A percentile compares a stretch with the other conserved stretches of the same genome.
phyloP scores from a whole-genome alignment of 2,329 filamentous ascomycete genomes.

The Colletotrichum sp. region DNA sequence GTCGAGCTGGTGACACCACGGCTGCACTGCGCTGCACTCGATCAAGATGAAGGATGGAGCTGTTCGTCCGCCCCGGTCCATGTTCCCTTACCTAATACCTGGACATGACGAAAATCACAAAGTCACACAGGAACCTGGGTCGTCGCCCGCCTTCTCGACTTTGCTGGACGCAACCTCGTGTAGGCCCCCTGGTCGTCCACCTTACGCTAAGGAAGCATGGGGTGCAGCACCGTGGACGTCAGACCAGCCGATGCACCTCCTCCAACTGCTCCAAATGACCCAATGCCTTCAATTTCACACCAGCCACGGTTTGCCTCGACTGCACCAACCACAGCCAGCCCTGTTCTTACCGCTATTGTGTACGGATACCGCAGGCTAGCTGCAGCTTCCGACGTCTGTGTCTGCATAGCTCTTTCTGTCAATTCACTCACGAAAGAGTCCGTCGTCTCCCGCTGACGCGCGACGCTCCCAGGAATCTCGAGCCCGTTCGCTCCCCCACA shows the following conservation, averaged over 20 bases:
- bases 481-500: background rate
- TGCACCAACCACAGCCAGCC: background rate
- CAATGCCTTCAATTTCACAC: background rate
- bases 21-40: background rate
- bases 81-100: background rate
- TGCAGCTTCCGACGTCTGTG: background rate
- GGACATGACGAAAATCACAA: conserved; percentile 6
- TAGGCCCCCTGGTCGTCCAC: background rate
- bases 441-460: background rate
- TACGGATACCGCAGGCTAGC: background rate
- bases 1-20: background rate
- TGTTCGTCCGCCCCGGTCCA: background rate
- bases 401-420: background rate
- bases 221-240: conserved; percentile 5
- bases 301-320: background rate
- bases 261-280: background rate
- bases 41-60: conserved; percentile 13
- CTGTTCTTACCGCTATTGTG: background rate
- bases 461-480: background rate
- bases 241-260: background rate
- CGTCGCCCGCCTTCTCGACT: background rate
- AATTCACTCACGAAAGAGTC: background rate
- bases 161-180: conserved; percentile 15
- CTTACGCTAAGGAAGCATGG: conserved; percentile 6
- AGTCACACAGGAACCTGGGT: background rate